phyloP scores from a whole-genome alignment of 176 grass and related monocot species.

The Pontederia crassipes region DNA sequence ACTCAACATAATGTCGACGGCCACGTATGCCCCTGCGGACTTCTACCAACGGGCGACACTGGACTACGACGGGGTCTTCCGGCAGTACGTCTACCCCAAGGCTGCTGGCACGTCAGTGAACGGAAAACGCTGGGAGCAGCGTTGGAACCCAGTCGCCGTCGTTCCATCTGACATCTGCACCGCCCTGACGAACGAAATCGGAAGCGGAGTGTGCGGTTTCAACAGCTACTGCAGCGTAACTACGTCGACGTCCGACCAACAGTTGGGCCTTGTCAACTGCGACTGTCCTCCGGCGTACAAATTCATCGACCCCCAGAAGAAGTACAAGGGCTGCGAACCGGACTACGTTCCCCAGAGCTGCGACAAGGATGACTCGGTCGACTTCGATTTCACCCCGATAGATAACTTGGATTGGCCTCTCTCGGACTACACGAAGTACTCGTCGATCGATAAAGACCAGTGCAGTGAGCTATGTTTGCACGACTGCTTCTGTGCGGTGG shows the following conservation, averaged over 20 bases:
- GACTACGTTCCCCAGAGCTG: constrained; percentile 40
- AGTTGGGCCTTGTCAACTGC: constrained; percentile 16
- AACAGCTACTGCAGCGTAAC: constrained; percentile 24
- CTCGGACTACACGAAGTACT: background rate
- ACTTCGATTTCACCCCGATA: constrained; percentile 12
- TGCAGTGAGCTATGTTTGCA: constrained; percentile 1
- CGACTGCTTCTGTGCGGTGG: constrained; percentile 2
- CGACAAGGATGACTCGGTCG: constrained; percentile 20
- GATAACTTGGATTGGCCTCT: background rate
- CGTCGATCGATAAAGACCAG: background rate
- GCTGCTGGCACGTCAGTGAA: constrained; percentile 8
- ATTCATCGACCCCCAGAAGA: constrained; percentile 28
- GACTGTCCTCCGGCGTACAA: constrained; percentile 26
- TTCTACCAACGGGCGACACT: constrained; percentile 48
- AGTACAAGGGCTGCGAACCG: constrained; percentile 30
- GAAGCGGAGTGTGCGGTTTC: constrained; percentile 29
- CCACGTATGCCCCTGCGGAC: background rate
- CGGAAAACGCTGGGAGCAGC: background rate
- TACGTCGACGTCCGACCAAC: background rate
- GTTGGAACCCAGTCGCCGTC: constrained; percentile 19
- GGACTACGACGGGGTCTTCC: constrained; percentile 38
- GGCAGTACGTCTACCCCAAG: constrained; percentile 50
- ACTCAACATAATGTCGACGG: background rate
- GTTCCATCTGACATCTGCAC: constrained; percentile 24
- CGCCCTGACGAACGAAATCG: fast-evolving